Evolutionary conservation across 192 early-diverging fungal genomes (phyloP), one percentile per base, ranked within the genome.

Genomic region (Coemansia asiatica): DNA sequence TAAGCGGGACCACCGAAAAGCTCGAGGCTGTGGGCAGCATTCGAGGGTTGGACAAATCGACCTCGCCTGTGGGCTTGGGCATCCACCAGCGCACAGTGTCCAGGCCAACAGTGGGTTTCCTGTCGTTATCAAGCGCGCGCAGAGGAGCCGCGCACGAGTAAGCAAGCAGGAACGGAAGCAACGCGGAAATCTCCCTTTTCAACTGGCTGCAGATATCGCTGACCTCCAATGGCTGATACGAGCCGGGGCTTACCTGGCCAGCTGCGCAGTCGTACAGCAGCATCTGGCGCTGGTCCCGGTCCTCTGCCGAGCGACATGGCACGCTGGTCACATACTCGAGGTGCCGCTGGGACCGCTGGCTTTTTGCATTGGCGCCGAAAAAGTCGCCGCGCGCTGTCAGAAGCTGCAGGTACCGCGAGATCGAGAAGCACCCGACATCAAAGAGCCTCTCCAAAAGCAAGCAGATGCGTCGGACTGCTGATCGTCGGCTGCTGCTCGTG

Each of bases 371-470:
- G 25, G 67, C 5, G 27, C 76, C 65, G 60, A 68, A 64, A 36
- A 74, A 67, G 54, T 79, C 76, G 50, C 76, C 76, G 18, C 76
- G 67, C 7, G 76, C 76, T 0, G 71, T 79, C 49, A 79, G 53
- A 10, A 74, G 67, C 48, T 74, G 76, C 58, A 79, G 36, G 21
- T 79, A 79, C 31, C 63, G 63, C 23, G 71, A 47, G 5, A 73
- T 38, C 10, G 76, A 79, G 22, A 79, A 79, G 33, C 71, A 67
- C n/a, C 58, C 56, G 7, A 53, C 67, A 29, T 79, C 67, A 2
- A 64, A 31, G 18, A 79, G 68, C 13, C 67, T 66, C 67, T 79
- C 76, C 1, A 79, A 29, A 28, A 79, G 55, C 51, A 64, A 51
- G 46, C 71, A 73, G 8, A 71, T 59, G 25, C 67, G 63, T 48